Conservation (phyloP, 2,329 filamentous ascomycete genomes). For the Stachybotrys echinatus region DNA sequence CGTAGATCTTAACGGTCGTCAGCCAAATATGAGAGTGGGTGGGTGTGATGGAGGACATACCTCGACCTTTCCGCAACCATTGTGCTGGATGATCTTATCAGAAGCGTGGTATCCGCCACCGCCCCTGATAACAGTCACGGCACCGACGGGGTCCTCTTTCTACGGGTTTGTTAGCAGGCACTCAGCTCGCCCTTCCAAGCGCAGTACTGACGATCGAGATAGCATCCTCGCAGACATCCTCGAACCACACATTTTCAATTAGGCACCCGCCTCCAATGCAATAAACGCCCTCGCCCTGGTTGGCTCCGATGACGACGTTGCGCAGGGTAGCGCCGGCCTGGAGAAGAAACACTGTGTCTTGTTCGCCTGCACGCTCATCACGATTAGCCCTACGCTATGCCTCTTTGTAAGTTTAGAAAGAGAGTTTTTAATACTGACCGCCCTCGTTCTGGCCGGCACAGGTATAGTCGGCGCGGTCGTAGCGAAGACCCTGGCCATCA, state of each 20-base stretch:
- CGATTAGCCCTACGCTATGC: too few species aligned
- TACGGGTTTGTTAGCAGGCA: too few species aligned
- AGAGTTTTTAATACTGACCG: not conserved
- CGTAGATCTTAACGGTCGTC: slow-evolving; percentile 25
- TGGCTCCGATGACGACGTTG: slow-evolving; percentile 39
- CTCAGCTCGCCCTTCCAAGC: too few species aligned
- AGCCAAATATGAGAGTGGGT: not conserved
- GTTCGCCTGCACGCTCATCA: too few species aligned
- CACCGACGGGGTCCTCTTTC: slow-evolving; percentile 24
- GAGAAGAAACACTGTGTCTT: slow-evolving; percentile 35
- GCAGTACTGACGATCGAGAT: slow-evolving; percentile 11
- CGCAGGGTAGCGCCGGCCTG: slow-evolving; percentile 33
- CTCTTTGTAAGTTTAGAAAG: too few species aligned
- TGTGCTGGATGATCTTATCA: slow-evolving; percentile 45
- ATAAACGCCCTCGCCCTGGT: slow-evolving; percentile 40
- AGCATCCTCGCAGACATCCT: slow-evolving; percentile 36
- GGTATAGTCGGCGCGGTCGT: not conserved
- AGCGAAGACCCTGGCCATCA: not conserved
- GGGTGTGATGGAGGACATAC: not conserved
- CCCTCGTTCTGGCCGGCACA: not conserved
- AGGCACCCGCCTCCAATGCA: slow-evolving; percentile 34
- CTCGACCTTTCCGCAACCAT: slow-evolving; percentile 32
- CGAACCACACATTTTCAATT: slow-evolving; percentile 42
- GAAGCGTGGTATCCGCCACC: slow-evolving; percentile 38
- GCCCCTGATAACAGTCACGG: slow-evolving; percentile 28